These are phyloP conservation scores for Umbelopsis vinacea DNA, from an alignment of 192 early-diverging fungal genomes.

Conservation along the genomic window DNA sequence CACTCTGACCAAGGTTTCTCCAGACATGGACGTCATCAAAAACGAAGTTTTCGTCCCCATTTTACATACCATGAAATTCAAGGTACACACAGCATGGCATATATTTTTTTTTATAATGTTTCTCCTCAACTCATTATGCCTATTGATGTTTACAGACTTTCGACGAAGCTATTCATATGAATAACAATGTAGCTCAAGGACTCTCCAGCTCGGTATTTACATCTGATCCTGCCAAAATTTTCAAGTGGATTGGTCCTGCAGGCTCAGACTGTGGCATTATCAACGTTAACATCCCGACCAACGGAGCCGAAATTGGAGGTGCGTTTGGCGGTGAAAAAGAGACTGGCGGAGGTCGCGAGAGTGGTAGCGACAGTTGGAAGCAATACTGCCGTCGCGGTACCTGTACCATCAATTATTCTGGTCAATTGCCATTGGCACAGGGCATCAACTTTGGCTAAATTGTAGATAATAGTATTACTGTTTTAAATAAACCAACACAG, in stretches of 20 bases:
- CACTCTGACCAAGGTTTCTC: constrained; percentile 83
- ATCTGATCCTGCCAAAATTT: constrained; percentile 74
- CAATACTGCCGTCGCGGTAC: constrained; percentile 85
- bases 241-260: constrained; percentile 90
- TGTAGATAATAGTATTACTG: not conserved
- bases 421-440: constrained; percentile 88
- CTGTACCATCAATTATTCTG: constrained; percentile 84
- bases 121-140: not conserved
- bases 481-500: too few species aligned
- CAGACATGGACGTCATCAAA: constrained; percentile 80
- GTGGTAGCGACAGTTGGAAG: constrained; percentile 93
- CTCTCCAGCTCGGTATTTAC: constrained; percentile 88
- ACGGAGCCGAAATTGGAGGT: constrained; percentile 96
- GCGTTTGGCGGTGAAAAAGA: constrained; percentile 99
- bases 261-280: constrained; percentile 94
- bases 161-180: constrained; percentile 84
- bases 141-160: constrained; percentile 53
- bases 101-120: constrained; percentile 10
- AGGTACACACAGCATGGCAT: constrained; percentile 30
- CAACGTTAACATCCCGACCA: constrained; percentile 96
- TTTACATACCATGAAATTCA: constrained; percentile 82
- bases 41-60: constrained; percentile 97
- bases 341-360: constrained; percentile 92
- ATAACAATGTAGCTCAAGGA: constrained; percentile 92
- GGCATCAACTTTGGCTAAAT: constrained; percentile 93